Evolutionary conservation across 495 filamentous ascomycete genomes (phyloP).

Genomic region (Lepidopterella palustris): DNA sequence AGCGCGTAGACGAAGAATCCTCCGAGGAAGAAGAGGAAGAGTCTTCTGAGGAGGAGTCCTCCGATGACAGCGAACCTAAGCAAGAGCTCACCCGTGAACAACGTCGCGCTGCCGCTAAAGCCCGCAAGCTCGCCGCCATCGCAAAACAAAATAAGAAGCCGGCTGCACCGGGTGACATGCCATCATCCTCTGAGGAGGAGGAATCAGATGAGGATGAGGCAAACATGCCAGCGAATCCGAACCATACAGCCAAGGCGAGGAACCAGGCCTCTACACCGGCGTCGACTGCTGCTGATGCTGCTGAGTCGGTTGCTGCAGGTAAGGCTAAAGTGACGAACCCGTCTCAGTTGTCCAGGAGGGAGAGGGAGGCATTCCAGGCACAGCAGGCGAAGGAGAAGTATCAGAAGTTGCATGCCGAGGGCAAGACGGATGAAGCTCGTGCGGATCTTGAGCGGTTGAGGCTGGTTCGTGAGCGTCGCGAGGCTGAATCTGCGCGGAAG

Average conservation of each 20-base stretch:
- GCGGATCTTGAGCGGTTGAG: slow-evolving; percentile 81
- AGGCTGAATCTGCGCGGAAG: slow-evolving; percentile 74
- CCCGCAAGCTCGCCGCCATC: slow-evolving; percentile 82
- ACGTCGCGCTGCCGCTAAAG: slow-evolving; percentile 81
- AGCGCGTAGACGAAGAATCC: slow-evolving; percentile 33
- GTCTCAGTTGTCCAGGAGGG: slow-evolving; percentile 66
- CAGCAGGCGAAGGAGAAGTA: slow-evolving; percentile 85
- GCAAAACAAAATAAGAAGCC: slow-evolving; percentile 56
- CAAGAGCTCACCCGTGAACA: slow-evolving; percentile 71
- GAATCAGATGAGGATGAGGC: slow-evolving; percentile 50
- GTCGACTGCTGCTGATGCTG: slow-evolving; percentile 43
- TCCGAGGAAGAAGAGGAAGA: slow-evolving; percentile 45
- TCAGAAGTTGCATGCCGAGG: slow-evolving; percentile 87
- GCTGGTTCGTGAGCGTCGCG: slow-evolving; percentile 76
- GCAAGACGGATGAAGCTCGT: slow-evolving; percentile 94
- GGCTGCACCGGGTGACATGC: slow-evolving; percentile 76
- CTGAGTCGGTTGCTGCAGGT: slow-evolving; percentile 5
- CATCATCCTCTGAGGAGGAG: slow-evolving; percentile 52
- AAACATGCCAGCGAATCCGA: slow-evolving; percentile 78
- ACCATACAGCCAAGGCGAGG: slow-evolving; percentile 69
- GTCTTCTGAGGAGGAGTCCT: slow-evolving; percentile 28
- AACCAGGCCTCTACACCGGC: slow-evolving; percentile 46
- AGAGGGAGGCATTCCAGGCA: slow-evolving; percentile 85
- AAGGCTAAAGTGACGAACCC: slow-evolving; percentile 34
- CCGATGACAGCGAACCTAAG: slow-evolving; percentile 37